These are phyloP conservation scores for Geosmithia morbida DNA, from an alignment of 2,329 filamentous ascomycete species.

Conservation along the genomic window DNA sequence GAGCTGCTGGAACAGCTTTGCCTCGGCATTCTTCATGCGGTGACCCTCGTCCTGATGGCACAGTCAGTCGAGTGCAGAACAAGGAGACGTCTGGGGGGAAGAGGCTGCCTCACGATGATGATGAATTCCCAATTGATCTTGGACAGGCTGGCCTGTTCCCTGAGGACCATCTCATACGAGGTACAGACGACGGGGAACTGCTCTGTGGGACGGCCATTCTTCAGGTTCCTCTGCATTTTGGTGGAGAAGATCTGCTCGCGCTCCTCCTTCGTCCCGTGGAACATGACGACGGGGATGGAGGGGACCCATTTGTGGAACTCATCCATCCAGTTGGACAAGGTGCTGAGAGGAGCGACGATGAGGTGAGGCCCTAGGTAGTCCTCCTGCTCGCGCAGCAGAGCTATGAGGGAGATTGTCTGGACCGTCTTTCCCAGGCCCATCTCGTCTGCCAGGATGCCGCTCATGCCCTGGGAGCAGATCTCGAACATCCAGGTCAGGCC, in stretches of 20 bases:
- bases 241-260: conserved; percentile 62
- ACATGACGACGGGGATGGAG: conserved; percentile 73
- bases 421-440: conserved; percentile 91
- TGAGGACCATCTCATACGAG: conserved; percentile 90
- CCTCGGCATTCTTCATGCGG: conserved; percentile 93
- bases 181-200: conserved; percentile 89
- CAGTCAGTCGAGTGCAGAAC: conserved; percentile 5
- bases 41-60: conserved; percentile 70
- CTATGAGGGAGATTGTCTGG: conserved; percentile 78
- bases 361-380: conserved; percentile 75
- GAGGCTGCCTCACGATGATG: conserved; percentile 54
- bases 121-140: conserved; percentile 95
- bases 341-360: conserved; percentile 81
- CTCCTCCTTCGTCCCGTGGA: conserved; percentile 72
- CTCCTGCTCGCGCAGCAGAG: conserved; percentile 75
- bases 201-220: conserved; percentile 38
- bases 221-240: conserved; percentile 56
- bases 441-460: conserved; percentile 83
- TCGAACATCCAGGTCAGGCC: conserved; percentile 94
- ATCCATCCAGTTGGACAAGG: conserved; percentile 88
- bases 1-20: conserved; percentile 77
- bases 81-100: accelerated
- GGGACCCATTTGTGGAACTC: conserved; percentile 90
- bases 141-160: conserved; percentile 67
- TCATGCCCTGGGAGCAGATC: conserved; percentile 64